These are phyloP conservation scores for Camelina sativa DNA, from an alignment of 345 rosid species.

Conservation along the genomic window DNA sequence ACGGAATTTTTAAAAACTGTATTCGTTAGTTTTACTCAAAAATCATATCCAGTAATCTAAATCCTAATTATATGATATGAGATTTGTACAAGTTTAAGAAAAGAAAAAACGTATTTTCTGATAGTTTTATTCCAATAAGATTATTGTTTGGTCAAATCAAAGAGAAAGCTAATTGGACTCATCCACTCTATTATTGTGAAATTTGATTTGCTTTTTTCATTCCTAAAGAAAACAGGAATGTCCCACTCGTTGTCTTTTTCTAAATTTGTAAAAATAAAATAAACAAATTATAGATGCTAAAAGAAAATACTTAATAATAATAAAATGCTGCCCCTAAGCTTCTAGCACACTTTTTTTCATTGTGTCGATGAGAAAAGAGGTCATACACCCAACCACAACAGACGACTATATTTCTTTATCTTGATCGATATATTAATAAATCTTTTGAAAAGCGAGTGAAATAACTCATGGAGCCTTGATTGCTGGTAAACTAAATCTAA, in stretches of 20 bases:
- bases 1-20: no score
- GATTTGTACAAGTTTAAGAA: no score
- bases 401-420: slow-evolving; percentile 4
- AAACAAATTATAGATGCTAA: not conserved
- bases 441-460: not conserved
- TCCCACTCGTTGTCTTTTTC: slow-evolving; percentile 63
- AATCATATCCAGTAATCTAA: not conserved
- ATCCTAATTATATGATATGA: not conserved
- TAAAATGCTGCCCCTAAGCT: slow-evolving; percentile 18
- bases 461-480: slow-evolving; percentile 17
- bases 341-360: slow-evolving; percentile 7
- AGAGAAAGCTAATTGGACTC: slow-evolving; percentile 45
- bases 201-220: slow-evolving; percentile 41
- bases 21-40: not conserved
- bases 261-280: slow-evolving; percentile 15
- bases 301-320: not conserved
- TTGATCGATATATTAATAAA: not conserved
- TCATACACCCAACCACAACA: slow-evolving; percentile 25
- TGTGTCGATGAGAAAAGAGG: slow-evolving; percentile 20
- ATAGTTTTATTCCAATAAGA: slow-evolving; percentile 13
- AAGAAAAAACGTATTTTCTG: not conserved
- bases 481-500: slow-evolving; percentile 19
- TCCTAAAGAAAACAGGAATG: slow-evolving; percentile 55
- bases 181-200: slow-evolving; percentile 65
- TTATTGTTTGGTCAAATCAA: slow-evolving; percentile 40